These are phyloP conservation scores for Trichoderma harzianum DNA, from an alignment of 2,329 filamentous ascomycete genomes.

Conservation along the genomic window DNA sequence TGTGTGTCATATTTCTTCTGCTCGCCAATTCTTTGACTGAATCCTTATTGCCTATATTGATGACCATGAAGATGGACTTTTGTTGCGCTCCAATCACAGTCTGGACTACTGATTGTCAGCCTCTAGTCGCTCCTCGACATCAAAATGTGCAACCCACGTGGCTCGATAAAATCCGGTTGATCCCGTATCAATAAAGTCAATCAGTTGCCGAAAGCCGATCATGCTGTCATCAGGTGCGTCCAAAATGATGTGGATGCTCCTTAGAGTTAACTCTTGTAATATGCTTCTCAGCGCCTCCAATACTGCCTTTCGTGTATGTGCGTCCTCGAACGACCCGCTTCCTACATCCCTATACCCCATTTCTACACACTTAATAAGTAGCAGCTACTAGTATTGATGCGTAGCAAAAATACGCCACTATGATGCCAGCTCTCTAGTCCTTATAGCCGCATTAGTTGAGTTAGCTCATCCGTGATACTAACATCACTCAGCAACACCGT, in stretches of 20 bases:
- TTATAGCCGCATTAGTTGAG: neutral
- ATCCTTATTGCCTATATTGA: too few relatives aligned
- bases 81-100: too few relatives aligned
- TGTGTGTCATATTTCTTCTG: neutral
- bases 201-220: neutral
- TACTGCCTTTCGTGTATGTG: neutral
- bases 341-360: neutral
- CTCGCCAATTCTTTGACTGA: neutral
- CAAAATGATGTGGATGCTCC: neutral
- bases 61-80: too few relatives aligned
- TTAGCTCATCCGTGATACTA: neutral
- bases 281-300: neutral
- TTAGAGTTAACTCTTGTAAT: neutral
- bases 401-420: neutral
- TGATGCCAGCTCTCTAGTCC: neutral
- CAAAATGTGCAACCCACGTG: neutral
- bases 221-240: neutral
- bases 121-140: too few relatives aligned
- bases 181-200: neutral
- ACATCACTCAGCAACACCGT: neutral
- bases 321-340: neutral
- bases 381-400: neutral
- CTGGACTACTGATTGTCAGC: too few relatives aligned
- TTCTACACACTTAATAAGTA: neutral
- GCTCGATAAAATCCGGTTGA: neutral